These are phyloP conservation scores for Schwanniomyces yamadae DNA, from an alignment of 805 yeast species.

Conservation along the genomic window DNA sequence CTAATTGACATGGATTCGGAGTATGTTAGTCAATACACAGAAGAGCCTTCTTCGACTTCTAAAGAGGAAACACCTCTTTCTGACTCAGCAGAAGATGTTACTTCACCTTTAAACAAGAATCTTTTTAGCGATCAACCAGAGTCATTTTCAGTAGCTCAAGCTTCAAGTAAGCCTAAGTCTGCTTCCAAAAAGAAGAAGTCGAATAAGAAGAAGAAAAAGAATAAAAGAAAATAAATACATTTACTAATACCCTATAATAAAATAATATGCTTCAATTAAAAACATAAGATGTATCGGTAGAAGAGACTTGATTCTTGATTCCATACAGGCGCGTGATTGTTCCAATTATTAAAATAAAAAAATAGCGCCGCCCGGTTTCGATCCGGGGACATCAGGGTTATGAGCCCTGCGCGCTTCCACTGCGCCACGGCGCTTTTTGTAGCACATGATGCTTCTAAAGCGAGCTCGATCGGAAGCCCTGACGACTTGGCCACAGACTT, in stretches of 20 bases:
- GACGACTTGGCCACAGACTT: too few species aligned
- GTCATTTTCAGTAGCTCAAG: neutral
- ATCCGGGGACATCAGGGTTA: conserved; percentile 98
- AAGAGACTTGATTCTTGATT: too few species aligned
- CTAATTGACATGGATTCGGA: neutral
- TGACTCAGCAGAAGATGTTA: neutral
- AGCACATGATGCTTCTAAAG: too few species aligned
- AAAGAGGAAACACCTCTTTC: too few species aligned
- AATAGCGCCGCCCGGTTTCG: conserved; percentile 94
- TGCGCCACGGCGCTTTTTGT: conserved; percentile 85
- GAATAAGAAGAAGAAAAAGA: conserved; percentile 4
- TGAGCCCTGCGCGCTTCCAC: conserved; percentile 99
- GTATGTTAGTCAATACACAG: too few species aligned
- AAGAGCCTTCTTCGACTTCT: too few species aligned
- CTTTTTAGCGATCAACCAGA: too few species aligned
- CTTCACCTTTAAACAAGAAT: neutral
- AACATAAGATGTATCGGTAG: too few species aligned
- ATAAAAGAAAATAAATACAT: conserved; percentile 1
- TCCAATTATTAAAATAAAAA: conserved; percentile 36
- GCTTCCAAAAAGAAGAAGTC: conserved; percentile 1
- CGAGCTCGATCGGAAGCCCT: too few species aligned
- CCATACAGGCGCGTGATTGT: too few species aligned
- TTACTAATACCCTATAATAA: too few species aligned
- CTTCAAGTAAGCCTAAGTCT: neutral
- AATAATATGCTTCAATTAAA: too few species aligned